phyloP scores from a whole-genome alignment of 2,329 filamentous ascomycete genomes.

The Cladophialophora bantiana region DNA sequence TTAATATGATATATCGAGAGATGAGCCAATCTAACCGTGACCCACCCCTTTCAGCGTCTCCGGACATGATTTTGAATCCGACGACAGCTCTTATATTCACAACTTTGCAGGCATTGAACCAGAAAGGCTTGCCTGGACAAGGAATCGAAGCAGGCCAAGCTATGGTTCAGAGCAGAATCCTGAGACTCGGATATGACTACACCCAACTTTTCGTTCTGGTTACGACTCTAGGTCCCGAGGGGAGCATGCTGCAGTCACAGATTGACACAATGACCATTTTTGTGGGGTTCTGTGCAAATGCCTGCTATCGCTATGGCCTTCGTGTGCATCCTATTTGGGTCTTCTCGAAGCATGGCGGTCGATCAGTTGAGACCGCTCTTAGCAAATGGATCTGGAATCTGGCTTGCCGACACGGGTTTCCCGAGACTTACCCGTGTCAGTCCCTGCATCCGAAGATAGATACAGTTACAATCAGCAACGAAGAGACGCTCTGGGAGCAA shows the following conservation, averaged over 20 bases:
- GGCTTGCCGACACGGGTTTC: constrained; percentile 50
- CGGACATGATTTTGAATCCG: constrained; percentile 76
- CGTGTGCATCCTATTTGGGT: constrained; percentile 33
- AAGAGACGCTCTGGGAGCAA: constrained; percentile 72
- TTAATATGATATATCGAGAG: constrained; percentile 42
- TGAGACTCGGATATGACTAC: constrained; percentile 64
- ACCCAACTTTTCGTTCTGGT: constrained; percentile 73
- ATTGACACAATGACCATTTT: constrained; percentile 39
- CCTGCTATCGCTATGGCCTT: not conserved
- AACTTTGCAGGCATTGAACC: constrained; percentile 74
- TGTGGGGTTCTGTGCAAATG: constrained; percentile 43
- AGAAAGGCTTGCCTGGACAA: constrained; percentile 72
- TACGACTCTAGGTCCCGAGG: constrained; percentile 46
- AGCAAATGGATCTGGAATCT: constrained; percentile 47
- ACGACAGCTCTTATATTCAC: constrained; percentile 73
- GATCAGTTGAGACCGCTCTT: constrained; percentile 7
- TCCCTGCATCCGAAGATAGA: constrained; percentile 40
- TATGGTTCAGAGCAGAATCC: constrained; percentile 64
- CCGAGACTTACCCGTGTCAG: constrained; percentile 2
- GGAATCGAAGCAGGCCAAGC: constrained; percentile 46
- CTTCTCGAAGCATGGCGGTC: not conserved
- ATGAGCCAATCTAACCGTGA: constrained; percentile 18
- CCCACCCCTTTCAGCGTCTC: constrained; percentile 57
- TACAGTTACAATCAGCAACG: constrained; percentile 52
- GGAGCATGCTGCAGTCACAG: not conserved